These are phyloP conservation scores for Trametes maxima DNA, from an alignment of 768 basidiomycete genomes.

Conservation along the genomic window DNA sequence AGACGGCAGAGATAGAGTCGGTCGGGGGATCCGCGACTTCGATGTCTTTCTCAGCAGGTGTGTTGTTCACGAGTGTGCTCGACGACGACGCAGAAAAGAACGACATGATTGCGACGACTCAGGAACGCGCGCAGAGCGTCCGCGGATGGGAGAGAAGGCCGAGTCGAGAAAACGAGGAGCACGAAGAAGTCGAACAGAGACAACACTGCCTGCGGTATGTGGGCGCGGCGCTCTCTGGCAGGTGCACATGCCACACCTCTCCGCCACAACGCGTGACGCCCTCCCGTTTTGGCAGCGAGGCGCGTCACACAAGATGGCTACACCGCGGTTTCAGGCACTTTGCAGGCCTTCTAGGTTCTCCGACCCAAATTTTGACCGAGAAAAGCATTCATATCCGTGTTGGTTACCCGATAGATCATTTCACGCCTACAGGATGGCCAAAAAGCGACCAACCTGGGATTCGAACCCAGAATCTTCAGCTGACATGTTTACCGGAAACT, in stretches of 20 bases:
- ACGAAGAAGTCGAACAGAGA: background rate
- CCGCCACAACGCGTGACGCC: constrained; percentile 18
- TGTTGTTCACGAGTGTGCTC: constrained; percentile 36
- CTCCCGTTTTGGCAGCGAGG: constrained; percentile 27
- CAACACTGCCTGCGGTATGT: background rate
- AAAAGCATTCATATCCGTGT: too few relatives aligned
- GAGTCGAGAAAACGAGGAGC: background rate
- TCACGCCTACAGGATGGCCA: constrained; percentile 27
- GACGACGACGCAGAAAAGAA: constrained; percentile 44
- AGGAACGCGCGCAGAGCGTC: background rate
- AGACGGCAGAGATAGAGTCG: constrained; percentile 84
- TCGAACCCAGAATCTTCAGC: constrained; percentile 68
- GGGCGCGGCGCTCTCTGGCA: background rate
- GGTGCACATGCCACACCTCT: background rate
- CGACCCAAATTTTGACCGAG: too few relatives aligned
- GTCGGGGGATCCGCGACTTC: constrained; percentile 79
- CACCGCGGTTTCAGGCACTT: too few relatives aligned
- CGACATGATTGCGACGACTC: constrained; percentile 36
- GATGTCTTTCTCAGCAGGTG: constrained; percentile 69
- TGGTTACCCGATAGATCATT: too few relatives aligned
- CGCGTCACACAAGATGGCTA: background rate
- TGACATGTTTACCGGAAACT: constrained; percentile 51
- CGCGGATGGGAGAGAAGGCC: background rate
- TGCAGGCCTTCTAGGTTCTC: too few relatives aligned
- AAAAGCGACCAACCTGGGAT: constrained; percentile 59